A percentile compares a stretch with the other conserved stretches of the same genome.
These are phyloP conservation scores for Plenodomus tracheiphilus DNA, from an alignment of 2,329 filamentous ascomycete genomes.

Conservation along the genomic window DNA sequence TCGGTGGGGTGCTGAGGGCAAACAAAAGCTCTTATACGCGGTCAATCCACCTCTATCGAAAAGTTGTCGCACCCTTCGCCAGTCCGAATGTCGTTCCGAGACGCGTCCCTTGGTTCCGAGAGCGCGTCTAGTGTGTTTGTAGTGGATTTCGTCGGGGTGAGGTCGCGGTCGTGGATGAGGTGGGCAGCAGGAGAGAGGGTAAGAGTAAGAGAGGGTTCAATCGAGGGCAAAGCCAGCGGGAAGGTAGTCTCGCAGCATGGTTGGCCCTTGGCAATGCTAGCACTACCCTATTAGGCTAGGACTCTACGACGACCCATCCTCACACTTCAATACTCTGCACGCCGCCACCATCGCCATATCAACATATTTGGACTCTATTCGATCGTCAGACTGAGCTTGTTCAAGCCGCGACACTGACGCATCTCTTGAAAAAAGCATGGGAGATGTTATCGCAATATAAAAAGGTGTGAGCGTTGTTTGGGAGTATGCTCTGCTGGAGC, in stretches of 20 bases:
- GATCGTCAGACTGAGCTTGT: constrained; percentile 48
- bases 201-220: constrained; percentile 42
- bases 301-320: constrained; percentile 31
- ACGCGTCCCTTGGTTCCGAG: constrained; percentile 47
- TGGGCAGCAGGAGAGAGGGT: constrained; percentile 34
- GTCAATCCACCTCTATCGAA: constrained; percentile 26
- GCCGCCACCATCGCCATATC: constrained; percentile 42
- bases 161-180: constrained; percentile 30
- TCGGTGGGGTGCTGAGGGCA: constrained; percentile 7
- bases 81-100: constrained; percentile 39
- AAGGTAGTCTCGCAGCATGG: constrained; percentile 27
- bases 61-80: constrained; percentile 35
- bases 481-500: constrained; percentile 14
- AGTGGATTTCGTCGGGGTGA: constrained; percentile 33
- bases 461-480: background rate
- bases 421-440: background rate
- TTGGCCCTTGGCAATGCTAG: constrained; percentile 22
- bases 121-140: constrained; percentile 45
- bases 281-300: constrained; percentile 31
- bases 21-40: constrained; percentile 19
- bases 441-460: background rate
- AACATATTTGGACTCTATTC: constrained; percentile 69
- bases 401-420: constrained; percentile 12
- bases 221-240: constrained; percentile 30
- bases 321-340: constrained; percentile 33